Evolutionary conservation across 2,329 filamentous ascomycete genomes (phyloP).

Genomic region (Microdochium bolleyi): DNA sequence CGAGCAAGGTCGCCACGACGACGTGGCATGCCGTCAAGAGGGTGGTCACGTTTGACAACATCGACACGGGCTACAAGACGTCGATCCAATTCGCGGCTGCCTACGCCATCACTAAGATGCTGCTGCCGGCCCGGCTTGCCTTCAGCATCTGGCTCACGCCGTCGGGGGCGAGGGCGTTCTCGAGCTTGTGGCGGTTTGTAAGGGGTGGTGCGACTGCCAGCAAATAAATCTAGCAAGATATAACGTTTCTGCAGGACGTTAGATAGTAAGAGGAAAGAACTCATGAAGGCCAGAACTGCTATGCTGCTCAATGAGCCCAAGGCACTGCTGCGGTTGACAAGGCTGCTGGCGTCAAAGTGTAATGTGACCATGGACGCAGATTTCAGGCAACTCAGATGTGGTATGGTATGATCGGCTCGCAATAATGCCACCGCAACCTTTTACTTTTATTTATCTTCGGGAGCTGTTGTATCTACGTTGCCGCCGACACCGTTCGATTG

Average conservation of each 20-base stretch:
- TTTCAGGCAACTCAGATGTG: too few species aligned
- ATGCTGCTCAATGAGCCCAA: too few species aligned
- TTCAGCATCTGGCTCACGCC: conserved; percentile 84
- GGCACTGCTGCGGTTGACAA: too few species aligned
- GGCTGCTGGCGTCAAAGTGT: too few species aligned
- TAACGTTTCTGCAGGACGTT: neutral
- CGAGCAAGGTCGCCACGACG: neutral
- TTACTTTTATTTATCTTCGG: conserved; percentile 10
- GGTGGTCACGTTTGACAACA: conserved; percentile 16
- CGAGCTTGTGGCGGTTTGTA: conserved; percentile 28
- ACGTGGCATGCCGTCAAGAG: conserved; percentile 14
- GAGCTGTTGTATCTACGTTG: conserved; percentile 4
- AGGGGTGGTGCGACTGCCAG: conserved; percentile 2
- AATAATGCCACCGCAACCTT: conserved; percentile 8
- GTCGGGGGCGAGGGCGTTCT: conserved; percentile 71
- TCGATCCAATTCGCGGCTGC: conserved; percentile 72
- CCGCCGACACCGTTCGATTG: conserved; percentile 1
- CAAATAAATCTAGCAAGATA: conserved; percentile 3
- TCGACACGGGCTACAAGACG: conserved; percentile 37
- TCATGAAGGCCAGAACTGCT: too few species aligned
- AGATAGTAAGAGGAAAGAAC: too few species aligned
- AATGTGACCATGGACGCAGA: too few species aligned
- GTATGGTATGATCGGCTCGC: neutral
- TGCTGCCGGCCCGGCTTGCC: conserved; percentile 70
- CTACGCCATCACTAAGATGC: conserved; percentile 80